Base-by-base conservation (phyloP, 2,329 filamentous ascomycete genomes). In the Ophiostoma novo-ulmi region DNA sequence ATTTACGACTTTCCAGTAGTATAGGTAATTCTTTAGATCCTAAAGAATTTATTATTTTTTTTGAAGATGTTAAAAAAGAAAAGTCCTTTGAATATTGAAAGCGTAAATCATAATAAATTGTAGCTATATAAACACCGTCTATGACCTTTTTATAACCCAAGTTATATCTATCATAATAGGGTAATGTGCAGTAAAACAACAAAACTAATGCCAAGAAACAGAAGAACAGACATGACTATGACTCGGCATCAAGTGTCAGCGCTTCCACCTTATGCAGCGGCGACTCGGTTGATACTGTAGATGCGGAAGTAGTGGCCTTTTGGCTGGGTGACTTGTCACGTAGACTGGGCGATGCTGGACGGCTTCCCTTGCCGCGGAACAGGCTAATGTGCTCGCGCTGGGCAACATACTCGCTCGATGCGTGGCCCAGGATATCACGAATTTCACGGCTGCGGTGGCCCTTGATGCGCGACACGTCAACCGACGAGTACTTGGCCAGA, bases 321-420 rank as follows among this genome's bases (percentile, higher is more conserved):
- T 71, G 70, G 55, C 38, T 64, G 7, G 70, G 70, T 35, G 70
- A 71, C 64, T 69, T 66, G 52, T 68, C 69, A 17, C 69, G 44
- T 0, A 74, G 70, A 22, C 77, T 81, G 5, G 85, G 85, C 70
- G 84, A 86, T 17, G 81, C 83, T 31, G 86, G 85, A 41, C 85
- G 80, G 75, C 85, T 87, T 71, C 85, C 84, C 41, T 72, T 74
- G 67, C 78, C 79, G 44, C 78, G 80, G 73, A 91, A 89, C 75
- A 97, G 88, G 64, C 92, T 93, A 73, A 97, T 89, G 75, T 97
- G 94, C 79, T 97, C 93, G 73, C 93, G 85, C 76, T 95, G 84
- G 11, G 93, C 94, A 58, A 98, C 91, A 80, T 98, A 97, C 80
- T 98, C 93, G 77, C 91, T 96, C 78, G 97, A 94, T 26, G 93